Evolutionary conservation across 2,329 filamentous ascomycete species (phyloP).

Genomic region (Bipolaris oryzae): DNA sequence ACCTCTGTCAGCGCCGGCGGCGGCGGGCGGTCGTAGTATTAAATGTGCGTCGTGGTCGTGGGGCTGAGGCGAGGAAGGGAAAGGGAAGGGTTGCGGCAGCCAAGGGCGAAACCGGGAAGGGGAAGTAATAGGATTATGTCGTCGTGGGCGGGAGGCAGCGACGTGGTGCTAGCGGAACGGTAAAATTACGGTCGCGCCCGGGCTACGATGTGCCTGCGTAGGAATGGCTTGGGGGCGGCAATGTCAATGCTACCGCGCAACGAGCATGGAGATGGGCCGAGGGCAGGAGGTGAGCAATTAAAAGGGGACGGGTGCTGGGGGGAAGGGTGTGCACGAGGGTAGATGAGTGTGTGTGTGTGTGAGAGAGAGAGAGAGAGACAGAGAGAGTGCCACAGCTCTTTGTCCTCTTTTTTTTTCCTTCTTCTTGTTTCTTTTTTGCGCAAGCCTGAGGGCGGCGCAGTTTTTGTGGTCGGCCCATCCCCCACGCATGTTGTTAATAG

Average conservation of each 20-base stretch:
- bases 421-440: slow-evolving; percentile 5
- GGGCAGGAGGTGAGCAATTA: background rate
- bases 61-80: slow-evolving; percentile 21
- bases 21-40: slow-evolving; percentile 26
- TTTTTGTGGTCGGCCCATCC: slow-evolving; percentile 3
- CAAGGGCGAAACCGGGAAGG: slow-evolving; percentile 30
- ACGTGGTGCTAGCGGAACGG: slow-evolving; percentile 24
- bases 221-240: slow-evolving; percentile 7
- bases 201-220: slow-evolving; percentile 8
- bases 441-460: background rate
- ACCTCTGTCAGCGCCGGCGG: slow-evolving; percentile 32
- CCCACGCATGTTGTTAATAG: slow-evolving; percentile 17
- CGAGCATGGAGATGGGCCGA: background rate
- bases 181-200: slow-evolving; percentile 15
- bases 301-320: background rate
- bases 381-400: background rate
- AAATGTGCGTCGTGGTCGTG: slow-evolving; percentile 37
- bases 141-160: slow-evolving; percentile 10
- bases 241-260: slow-evolving; percentile 2
- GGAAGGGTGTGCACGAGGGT: background rate
- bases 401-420: too few relatives aligned
- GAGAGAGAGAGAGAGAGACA: background rate
- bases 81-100: slow-evolving; percentile 31
- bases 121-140: slow-evolving; percentile 27
- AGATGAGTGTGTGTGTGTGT: too few relatives aligned